A percentile compares a stretch with the other conserved stretches of the same genome.
Conservation (phyloP, 2,329 filamentous ascomycete species). For the Aplosporella prunicola region DNA sequence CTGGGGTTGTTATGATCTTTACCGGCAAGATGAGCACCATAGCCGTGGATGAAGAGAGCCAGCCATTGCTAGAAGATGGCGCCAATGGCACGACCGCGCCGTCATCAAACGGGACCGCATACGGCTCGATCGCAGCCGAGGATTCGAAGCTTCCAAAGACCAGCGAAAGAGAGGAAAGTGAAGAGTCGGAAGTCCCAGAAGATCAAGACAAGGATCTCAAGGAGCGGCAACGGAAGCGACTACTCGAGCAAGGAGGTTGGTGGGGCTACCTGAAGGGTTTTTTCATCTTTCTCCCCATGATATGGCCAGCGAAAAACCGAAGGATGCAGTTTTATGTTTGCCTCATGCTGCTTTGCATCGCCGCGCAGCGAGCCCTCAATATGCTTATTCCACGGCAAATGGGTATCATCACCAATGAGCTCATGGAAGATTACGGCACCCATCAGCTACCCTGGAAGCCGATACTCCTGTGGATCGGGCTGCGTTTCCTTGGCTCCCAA, state of each 20-base stretch:
- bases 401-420: slow-evolving; percentile 64
- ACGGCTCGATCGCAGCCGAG: slow-evolving; percentile 31
- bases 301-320: slow-evolving; percentile 63
- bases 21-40: too few species aligned
- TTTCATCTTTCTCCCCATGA: slow-evolving; percentile 62
- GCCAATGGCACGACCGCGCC: slow-evolving; percentile 19
- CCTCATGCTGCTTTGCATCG: slow-evolving; percentile 57
- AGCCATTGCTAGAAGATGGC: slow-evolving; percentile 46
- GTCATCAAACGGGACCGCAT: slow-evolving; percentile 30
- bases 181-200: slow-evolving; percentile 43
- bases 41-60: slow-evolving; percentile 45
- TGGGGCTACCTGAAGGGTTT: slow-evolving; percentile 68
- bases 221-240: slow-evolving; percentile 46
- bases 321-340: slow-evolving; percentile 58
- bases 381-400: slow-evolving; percentile 73
- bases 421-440: slow-evolving; percentile 43
- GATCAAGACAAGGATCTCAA: slow-evolving; percentile 46
- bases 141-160: slow-evolving; percentile 17
- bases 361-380: slow-evolving; percentile 63
- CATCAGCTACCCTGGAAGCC: slow-evolving; percentile 43
- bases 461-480: slow-evolving; percentile 40
- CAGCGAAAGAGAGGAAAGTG: slow-evolving; percentile 35
- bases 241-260: slow-evolving; percentile 70
- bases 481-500: slow-evolving; percentile 36
- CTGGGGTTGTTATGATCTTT: slow-evolving; percentile 2